Percentiles rank a stretch among this genome's conserved stretches.
These are phyloP conservation scores for Dacryopinax primogenitus DNA, from an alignment of 768 basidiomycete species.

Conservation along the genomic window DNA sequence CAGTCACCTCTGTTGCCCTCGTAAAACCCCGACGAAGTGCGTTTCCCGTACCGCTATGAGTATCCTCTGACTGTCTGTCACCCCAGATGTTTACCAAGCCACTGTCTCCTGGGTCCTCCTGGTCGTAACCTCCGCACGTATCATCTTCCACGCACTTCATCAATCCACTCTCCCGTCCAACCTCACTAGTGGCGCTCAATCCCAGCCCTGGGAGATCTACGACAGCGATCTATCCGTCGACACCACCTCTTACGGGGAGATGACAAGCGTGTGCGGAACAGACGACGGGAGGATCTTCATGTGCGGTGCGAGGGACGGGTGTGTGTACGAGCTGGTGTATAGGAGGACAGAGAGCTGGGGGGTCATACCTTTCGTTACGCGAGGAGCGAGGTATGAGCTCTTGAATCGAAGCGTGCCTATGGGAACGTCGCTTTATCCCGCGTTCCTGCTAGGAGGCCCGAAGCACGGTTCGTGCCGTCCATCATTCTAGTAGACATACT, in stretches of 20 bases:
- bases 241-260: conserved; percentile 59
- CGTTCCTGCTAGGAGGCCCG: not conserved
- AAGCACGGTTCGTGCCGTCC: not conserved
- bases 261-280: conserved; percentile 72
- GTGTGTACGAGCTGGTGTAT: conserved; percentile 85
- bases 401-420: conserved; percentile 22
- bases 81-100: conserved; percentile 43
- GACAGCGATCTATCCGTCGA: conserved; percentile 67
- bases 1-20: conserved; percentile 77
- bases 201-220: conserved; percentile 53
- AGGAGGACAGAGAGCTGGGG: conserved; percentile 88
- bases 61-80: not conserved
- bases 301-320: conserved; percentile 71
- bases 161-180: conserved; percentile 37
- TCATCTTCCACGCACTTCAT: conserved; percentile 73
- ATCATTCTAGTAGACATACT: not conserved
- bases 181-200: conserved; percentile 34
- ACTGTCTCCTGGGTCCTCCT: conserved; percentile 83
- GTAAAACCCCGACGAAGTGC: conserved; percentile 64
- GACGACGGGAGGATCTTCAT: conserved; percentile 81
- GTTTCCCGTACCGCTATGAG: not conserved
- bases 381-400: conserved; percentile 35
- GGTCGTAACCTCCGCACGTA: conserved; percentile 79
- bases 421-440: not conserved
- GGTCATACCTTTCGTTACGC: conserved; percentile 68